Evolutionary conservation across 169 alveolate genomes (phyloP), one percentile per base, ranked within the genome.

Genomic region (Amoebophrya sp.): DNA sequence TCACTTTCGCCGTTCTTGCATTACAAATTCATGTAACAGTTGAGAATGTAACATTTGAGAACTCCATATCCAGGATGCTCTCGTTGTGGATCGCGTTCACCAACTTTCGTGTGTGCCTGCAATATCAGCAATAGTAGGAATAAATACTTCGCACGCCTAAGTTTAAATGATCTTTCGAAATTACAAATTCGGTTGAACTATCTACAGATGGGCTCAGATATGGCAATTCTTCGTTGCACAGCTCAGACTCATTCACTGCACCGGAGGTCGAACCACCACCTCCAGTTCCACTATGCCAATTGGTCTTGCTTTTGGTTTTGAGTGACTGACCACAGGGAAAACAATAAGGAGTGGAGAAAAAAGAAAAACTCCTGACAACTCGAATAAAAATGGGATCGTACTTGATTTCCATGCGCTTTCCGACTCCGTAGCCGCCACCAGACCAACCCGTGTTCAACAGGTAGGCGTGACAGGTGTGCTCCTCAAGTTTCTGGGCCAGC

Each of bases 361-460:
- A n/a, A n/a, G n/a, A n/a, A n/a, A n/a, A n/a, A n/a, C n/a, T n/a
- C n/a, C n/a, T n/a, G n/a, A n/a, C n/a, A n/a, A n/a, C n/a, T n/a
- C n/a, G n/a, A n/a, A 47, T 47, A 47, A 12, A 47, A 12, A 47
- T 12, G 66, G 0, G 92, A 91, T 94, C 93, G 39, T 95, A 95
- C 89, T 95, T 95, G 95, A 98, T 96, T 92, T 99, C 93, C 91
- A 95, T 94, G 35, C 99, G 99, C 54, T 94, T 94, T 0, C 93
- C 93, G 0, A 96, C 94, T 47, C 98, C 99, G 92, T 93, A 96
- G 89, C 97, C 94, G 29, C 99, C 99, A 89, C 97, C 98, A 88
- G 97, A 95, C 99, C 99, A 98, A 40, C 99, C 99, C 91, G 99
- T 98, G 96, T 98, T 98, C 89, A 98, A 93, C 55, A 98, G 93